Conservation (phyloP, 106 monocot species). For the Vanilla planifolia region DNA sequence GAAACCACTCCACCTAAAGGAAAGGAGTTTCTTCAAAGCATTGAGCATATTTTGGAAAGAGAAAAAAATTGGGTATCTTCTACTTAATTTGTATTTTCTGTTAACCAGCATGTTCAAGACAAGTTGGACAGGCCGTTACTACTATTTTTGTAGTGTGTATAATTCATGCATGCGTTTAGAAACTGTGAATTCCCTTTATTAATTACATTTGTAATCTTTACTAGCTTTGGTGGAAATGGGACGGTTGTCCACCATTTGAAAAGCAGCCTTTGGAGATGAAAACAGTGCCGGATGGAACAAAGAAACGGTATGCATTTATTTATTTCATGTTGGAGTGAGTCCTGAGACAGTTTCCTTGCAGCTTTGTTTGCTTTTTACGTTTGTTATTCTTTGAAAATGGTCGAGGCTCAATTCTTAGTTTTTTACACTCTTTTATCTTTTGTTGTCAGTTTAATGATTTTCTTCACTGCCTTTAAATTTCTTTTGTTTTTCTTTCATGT, state of each 20-base stretch:
- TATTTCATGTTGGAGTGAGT: conserved; percentile 6
- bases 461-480: too few relatives aligned
- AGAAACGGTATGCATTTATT: conserved; percentile 60
- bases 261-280: conserved; percentile 68
- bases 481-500: too few relatives aligned
- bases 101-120: not conserved
- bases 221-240: conserved; percentile 99
- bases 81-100: conserved; percentile 1
- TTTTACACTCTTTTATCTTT: too few relatives aligned
- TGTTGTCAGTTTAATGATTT: too few relatives aligned
- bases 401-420: too few relatives aligned
- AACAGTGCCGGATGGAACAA: conserved; percentile 46
- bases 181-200: not conserved
- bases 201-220: not conserved
- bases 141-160: not conserved
- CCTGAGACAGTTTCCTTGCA: not conserved
- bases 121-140: not conserved
- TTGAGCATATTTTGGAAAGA: conserved; percentile 94
- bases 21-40: conserved; percentile 86
- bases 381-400: too few relatives aligned
- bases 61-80: conserved; percentile 91
- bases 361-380: too few relatives aligned
- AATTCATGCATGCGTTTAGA: not conserved
- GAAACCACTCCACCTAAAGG: conserved; percentile 92
- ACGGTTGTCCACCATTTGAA: conserved; percentile 91